Conservation (phyloP, 2,329 filamentous ascomycete genomes). For the Rutstroemia sydowiana region DNA sequence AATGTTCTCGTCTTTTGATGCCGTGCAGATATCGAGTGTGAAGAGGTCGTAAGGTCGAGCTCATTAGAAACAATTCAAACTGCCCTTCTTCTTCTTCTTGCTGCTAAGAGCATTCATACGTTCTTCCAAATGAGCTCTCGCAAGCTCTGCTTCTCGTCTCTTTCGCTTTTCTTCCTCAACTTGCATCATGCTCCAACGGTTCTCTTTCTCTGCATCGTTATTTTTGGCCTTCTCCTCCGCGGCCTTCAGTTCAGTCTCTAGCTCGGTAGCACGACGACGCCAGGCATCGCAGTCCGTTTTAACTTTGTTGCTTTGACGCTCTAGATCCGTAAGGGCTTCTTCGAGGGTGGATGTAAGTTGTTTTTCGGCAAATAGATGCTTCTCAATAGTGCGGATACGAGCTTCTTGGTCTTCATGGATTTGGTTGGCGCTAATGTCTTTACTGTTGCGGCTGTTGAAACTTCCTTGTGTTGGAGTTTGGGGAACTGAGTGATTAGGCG, state of each 20-base stretch:
- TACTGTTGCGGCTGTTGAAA: conserved; percentile 58
- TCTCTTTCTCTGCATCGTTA: conserved; percentile 26
- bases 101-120: conserved; percentile 85
- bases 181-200: conserved; percentile 70
- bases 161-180: conserved; percentile 96
- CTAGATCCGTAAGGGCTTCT: conserved; percentile 89
- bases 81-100: conserved; percentile 72
- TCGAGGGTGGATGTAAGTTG: conserved; percentile 93
- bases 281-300: conserved; percentile 85
- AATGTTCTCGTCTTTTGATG: neutral
- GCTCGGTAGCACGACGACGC: conserved; percentile 72
- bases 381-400: conserved; percentile 91
- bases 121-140: conserved; percentile 82
- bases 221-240: conserved; percentile 39
- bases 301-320: conserved; percentile 84
- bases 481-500: conserved; percentile 34
- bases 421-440: conserved; percentile 68
- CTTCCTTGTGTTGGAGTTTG: conserved; percentile 45
- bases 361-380: conserved; percentile 91
- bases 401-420: conserved; percentile 92
- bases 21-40: conserved; percentile 1
- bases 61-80: conserved; percentile 78
- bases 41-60: neutral
- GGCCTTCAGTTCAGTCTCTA: conserved; percentile 41
- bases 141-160: conserved; percentile 81